phyloP scores from a whole-genome alignment of 441 rosid genomes.

The Euphorbia celastroides region DNA sequence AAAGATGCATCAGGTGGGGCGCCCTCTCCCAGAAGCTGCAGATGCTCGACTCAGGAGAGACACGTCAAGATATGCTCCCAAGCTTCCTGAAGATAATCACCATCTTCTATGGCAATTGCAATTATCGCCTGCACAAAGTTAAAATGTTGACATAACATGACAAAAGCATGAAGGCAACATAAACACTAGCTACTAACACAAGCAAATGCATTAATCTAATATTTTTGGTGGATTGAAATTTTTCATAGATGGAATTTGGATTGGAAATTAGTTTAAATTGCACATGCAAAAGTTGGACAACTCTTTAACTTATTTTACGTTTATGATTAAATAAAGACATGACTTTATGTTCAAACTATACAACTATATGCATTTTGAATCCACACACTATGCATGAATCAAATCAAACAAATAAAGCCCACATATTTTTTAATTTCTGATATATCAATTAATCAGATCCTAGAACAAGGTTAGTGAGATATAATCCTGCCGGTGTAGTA shows the following conservation, averaged over 20 bases:
- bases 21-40: slow-evolving; percentile 95
- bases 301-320: neutral
- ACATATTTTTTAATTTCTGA: neutral
- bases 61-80: slow-evolving; percentile 98
- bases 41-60: slow-evolving; percentile 93
- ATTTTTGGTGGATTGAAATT: neutral
- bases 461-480: neutral
- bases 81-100: slow-evolving; percentile 89
- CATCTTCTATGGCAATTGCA: slow-evolving; percentile 92
- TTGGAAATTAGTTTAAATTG: neutral
- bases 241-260: neutral
- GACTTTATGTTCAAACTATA: neutral
- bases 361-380: neutral
- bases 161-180: neutral
- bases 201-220: neutral
- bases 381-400: neutral
- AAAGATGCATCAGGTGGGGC: slow-evolving; percentile 92
- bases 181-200: neutral
- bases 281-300: neutral
- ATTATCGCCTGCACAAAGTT: slow-evolving; percentile 69
- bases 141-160: slow-evolving; percentile 9
- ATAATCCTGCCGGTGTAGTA: neutral
- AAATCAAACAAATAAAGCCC: neutral
- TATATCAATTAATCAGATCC: neutral
- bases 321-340: neutral